Conservation (phyloP, 2,329 filamentous ascomycete genomes). For the Exophiala oligosperma region DNA sequence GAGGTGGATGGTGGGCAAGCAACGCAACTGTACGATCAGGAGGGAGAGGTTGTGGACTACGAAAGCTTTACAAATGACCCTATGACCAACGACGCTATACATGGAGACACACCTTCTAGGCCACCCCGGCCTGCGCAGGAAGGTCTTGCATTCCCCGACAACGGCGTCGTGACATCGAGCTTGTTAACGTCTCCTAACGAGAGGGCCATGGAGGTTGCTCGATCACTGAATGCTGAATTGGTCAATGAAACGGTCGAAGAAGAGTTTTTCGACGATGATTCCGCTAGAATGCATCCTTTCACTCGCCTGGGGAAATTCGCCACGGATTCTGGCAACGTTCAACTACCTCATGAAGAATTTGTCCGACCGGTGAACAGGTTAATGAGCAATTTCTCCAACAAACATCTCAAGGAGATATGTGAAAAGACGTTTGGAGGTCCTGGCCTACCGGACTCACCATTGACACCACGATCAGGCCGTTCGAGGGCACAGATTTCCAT, state of each 20-base stretch:
- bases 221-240: constrained; percentile 41
- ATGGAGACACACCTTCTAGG: too few species aligned
- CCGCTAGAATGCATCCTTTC: constrained; percentile 60
- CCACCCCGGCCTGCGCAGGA: constrained; percentile 7
- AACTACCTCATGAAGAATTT: constrained; percentile 70
- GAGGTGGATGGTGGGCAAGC: constrained; percentile 35
- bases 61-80: constrained; percentile 2
- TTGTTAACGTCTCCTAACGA: constrained; percentile 26
- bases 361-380: constrained; percentile 69
- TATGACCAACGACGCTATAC: too few species aligned
- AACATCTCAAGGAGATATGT: constrained; percentile 73
- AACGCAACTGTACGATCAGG: constrained; percentile 39
- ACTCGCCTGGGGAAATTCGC: constrained; percentile 73
- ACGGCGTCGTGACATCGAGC: constrained; percentile 5
- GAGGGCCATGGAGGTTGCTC: constrained; percentile 40
- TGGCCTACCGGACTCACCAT: constrained; percentile 69
- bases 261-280: constrained; percentile 20
- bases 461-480: constrained; percentile 60
- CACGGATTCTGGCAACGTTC: constrained; percentile 71
- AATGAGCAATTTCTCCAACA: constrained; percentile 66
- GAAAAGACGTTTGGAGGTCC: constrained; percentile 74
- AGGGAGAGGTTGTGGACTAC: constrained; percentile 39
- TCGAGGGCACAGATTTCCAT: constrained; percentile 58
- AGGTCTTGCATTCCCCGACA: constrained; percentile 18
- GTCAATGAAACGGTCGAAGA: constrained; percentile 45